Evolutionary conservation across 768 basidiomycete genomes (phyloP).

Genomic region (Suillus ampliporus): DNA sequence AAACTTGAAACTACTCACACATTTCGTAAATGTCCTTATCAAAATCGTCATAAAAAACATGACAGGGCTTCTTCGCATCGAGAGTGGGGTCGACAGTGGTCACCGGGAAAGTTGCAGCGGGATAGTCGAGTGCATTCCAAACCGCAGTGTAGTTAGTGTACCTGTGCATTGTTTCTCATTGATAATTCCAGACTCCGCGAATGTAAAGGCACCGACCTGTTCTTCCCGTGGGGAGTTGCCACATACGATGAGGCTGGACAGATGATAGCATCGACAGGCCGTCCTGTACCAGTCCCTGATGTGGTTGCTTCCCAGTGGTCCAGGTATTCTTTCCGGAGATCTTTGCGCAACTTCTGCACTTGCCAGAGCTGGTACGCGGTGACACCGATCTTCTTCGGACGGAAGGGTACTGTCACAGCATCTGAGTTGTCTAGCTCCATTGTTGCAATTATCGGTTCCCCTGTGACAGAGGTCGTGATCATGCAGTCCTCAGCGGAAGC

Average conservation of each 20-base stretch:
- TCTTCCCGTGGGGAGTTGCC: constrained; percentile 67
- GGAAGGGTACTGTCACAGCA: constrained; percentile 29
- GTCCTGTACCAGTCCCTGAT: constrained; percentile 60
- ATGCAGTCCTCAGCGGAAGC: constrained; percentile 55
- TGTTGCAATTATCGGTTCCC: constrained; percentile 59
- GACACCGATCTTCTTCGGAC: constrained; percentile 32
- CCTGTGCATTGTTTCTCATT: constrained; percentile 34
- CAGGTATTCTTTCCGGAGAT: constrained; percentile 60
- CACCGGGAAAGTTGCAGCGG: constrained; percentile 67
- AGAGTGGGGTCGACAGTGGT: constrained; percentile 58
- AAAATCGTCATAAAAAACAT: constrained; percentile 48
- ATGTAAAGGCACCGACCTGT: constrained; percentile 46
- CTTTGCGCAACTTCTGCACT: constrained; percentile 51
- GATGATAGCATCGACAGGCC: constrained; percentile 80
- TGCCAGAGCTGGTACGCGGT: constrained; percentile 76
- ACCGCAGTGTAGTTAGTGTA: constrained; percentile 57
- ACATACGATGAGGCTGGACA: constrained; percentile 62
- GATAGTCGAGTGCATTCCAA: constrained; percentile 72
- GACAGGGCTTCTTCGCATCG: constrained; percentile 52
- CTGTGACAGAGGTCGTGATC: constrained; percentile 41
- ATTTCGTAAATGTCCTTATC: constrained; percentile 57
- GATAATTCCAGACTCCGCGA: constrained; percentile 4
- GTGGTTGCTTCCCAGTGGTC: constrained; percentile 65
- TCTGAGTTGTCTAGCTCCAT: constrained; percentile 46
- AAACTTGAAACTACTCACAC: constrained; percentile 56